A percentile compares a stretch with the other conserved stretches of the same genome.
Evolutionary conservation across 129 eudicot genomes (phyloP).

Genomic region (Cynara cardunculus): DNA sequence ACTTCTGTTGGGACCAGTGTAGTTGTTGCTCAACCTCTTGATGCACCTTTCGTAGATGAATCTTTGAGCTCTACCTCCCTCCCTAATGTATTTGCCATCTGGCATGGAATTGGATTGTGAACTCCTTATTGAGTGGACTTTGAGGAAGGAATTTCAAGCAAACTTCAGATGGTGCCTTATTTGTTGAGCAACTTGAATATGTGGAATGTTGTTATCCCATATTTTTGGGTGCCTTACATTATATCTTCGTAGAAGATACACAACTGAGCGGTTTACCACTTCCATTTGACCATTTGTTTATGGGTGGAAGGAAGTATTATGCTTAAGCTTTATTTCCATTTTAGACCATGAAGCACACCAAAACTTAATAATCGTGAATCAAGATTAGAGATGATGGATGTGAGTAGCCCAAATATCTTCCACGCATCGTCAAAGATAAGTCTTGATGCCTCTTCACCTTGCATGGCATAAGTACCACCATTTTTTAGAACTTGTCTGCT

Average conservation of each 20-base stretch:
- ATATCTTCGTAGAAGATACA: not conserved
- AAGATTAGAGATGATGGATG: not conserved
- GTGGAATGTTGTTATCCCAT: conserved; percentile 18
- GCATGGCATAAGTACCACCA: conserved; percentile 15
- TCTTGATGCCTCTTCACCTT: conserved; percentile 12
- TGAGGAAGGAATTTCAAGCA: conserved; percentile 7
- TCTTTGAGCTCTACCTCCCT: not conserved
- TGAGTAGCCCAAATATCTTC: conserved; percentile 14
- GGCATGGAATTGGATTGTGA: not conserved
- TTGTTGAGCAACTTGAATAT: conserved; percentile 1
- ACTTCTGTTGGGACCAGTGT: not conserved
- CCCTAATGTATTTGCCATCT: not conserved
- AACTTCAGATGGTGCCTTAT: conserved; percentile 9
- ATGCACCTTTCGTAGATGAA: not conserved
- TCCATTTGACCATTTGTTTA: conserved; percentile 13
- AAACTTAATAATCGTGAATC: conserved; percentile 15
- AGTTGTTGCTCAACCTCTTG: not conserved
- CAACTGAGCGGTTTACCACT: conserved; percentile 8
- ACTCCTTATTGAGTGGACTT: conserved; percentile 8
- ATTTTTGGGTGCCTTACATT: conserved; percentile 11
- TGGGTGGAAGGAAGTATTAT: conserved; percentile 6
- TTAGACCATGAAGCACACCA: conserved; percentile 15
- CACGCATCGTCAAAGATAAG: conserved; percentile 14
- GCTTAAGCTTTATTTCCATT: conserved; percentile 17
- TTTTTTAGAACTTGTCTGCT: conserved; percentile 19